A percentile compares a stretch with the other conserved stretches of the same genome.
Conservation (phyloP, 805 yeast species). For the Yarrowia sp. region DNA sequence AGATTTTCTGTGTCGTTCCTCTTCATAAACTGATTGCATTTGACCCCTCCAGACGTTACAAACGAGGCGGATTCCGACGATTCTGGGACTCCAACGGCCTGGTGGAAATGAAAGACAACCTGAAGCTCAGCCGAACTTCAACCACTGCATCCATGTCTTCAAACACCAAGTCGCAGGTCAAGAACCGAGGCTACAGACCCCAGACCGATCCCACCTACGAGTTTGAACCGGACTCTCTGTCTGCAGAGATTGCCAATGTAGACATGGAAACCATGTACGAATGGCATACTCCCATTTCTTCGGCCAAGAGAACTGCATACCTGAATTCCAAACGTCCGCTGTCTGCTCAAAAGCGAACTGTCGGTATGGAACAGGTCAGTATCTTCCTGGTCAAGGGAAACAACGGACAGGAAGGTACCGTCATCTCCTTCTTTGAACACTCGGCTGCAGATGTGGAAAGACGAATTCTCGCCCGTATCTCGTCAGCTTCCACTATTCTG, state of each 20-base stretch:
- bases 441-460: slow-evolving; percentile 51
- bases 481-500: slow-evolving; percentile 46
- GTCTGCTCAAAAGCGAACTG: slow-evolving; percentile 43
- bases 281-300: slow-evolving; percentile 36
- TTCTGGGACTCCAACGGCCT: slow-evolving; percentile 12
- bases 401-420: slow-evolving; percentile 41
- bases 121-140: not conserved
- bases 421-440: slow-evolving; percentile 56
- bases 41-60: slow-evolving; percentile 16
- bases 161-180: not conserved
- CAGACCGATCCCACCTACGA: slow-evolving; percentile 1
- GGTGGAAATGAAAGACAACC: slow-evolving; percentile 16
- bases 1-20: slow-evolving; percentile 55
- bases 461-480: slow-evolving; percentile 50
- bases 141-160: not conserved
- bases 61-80: not conserved
- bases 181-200: not conserved
- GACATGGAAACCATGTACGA: slow-evolving; percentile 35
- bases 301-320: slow-evolving; percentile 31
- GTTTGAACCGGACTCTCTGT: slow-evolving; percentile 25
- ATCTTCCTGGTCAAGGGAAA: slow-evolving; percentile 41
- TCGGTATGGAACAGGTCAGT: slow-evolving; percentile 57
- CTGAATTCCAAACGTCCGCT: slow-evolving; percentile 47
- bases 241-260: slow-evolving; percentile 24
- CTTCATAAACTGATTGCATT: slow-evolving; percentile 45